Evolutionary conservation across 1,284 basidiomycete species (phyloP), one percentile per base, ranked within the genome.

Genomic region (Cutaneotrichosporon cutaneum): DNA sequence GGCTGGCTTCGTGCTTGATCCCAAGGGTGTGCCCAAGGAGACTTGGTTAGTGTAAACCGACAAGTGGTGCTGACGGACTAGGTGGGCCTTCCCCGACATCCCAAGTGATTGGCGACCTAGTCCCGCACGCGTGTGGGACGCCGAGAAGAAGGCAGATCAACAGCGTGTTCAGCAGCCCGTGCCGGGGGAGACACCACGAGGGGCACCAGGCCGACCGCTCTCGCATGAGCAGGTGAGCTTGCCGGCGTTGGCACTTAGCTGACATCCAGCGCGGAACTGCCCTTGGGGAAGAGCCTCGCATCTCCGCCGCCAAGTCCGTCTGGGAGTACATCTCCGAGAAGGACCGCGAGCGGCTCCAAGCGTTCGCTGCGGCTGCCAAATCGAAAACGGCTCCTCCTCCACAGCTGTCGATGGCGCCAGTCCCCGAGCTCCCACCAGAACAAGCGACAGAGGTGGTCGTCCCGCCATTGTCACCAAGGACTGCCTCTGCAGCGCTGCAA

Each of bases 281-380:
- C 9, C 82, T 99, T 0, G 94, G 95, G 53, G 95, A 98, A 78
- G 86, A 86, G 42, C 84, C 87, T 1, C 87, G 86, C 0, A 58
- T 72, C 3, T 72, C 73, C 0, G 66, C 74, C 53, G 75, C 74
- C 9, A 79, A 78, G 45, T 95, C 92, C 0, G 86, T 99, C 3
- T 94, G 94, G 72, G 93, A 97, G 54, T 98, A 89, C 76, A 87
- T 98, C 73, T 94, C 93, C 0, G 86, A 89, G 66, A 94, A 94
- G 74, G 92, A 94, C 69, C 85, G 86, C 56, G 92, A 95, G 63
- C 87, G 93, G 3, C 83, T 98, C 3, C 86, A 90, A 63, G 83
- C 84, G 11, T 83, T 89, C 27, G 81, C 86, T 14, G 76, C 68
- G 0, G 64, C 70, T 4, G 72, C 70, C 10, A 67, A 71, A 56